Percentiles rank a stretch among this genome's conserved stretches.
phyloP scores from a whole-genome alignment of 2,329 filamentous ascomycete genomes.

The Colletotrichum horii region DNA sequence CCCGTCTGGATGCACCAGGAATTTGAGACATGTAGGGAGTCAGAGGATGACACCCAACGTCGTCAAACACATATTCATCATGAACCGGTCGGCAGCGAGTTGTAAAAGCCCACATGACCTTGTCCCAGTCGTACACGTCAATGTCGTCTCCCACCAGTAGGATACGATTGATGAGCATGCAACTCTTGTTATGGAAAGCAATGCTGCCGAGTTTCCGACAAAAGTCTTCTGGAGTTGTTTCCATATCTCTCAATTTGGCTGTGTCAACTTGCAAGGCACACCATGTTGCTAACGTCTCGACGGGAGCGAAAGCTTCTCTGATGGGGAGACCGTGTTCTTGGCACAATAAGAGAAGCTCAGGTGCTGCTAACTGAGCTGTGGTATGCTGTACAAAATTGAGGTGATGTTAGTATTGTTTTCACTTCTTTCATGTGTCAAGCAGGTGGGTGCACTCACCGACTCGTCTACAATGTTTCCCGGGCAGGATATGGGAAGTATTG shows the following conservation, averaged over 20 bases:
- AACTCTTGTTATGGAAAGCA: conserved; percentile 45
- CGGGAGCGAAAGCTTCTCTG: conserved; percentile 26
- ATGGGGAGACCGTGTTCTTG: background rate
- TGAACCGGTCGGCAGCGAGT: conserved; percentile 49
- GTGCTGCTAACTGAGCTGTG: background rate
- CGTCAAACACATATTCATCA: conserved; percentile 49
- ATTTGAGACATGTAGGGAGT: conserved; percentile 52
- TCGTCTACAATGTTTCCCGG: conserved; percentile 31
- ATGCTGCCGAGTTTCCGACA: conserved; percentile 44
- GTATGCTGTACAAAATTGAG: background rate
- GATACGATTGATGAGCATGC: conserved; percentile 46
- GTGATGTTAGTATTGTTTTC: background rate
- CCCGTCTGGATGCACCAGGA: conserved; percentile 20
- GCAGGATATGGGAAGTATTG: conserved; percentile 53
- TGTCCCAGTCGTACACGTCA: conserved; percentile 47
- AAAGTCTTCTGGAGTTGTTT: conserved; percentile 47
- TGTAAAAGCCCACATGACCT: conserved; percentile 53
- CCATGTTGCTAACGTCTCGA: conserved; percentile 45
- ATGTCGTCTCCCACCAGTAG: conserved; percentile 54
- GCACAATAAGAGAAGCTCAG: background rate
- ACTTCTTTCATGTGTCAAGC: conserved; percentile 40
- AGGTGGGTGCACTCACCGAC: background rate
- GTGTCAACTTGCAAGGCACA: conserved; percentile 60
- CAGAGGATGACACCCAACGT: conserved; percentile 45
- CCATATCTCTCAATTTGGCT: conserved; percentile 58